Evolutionary conservation across 345 rosid genomes (phyloP), one percentile per base, ranked within the genome.

Genomic region (Trapa bicornis): DNA sequence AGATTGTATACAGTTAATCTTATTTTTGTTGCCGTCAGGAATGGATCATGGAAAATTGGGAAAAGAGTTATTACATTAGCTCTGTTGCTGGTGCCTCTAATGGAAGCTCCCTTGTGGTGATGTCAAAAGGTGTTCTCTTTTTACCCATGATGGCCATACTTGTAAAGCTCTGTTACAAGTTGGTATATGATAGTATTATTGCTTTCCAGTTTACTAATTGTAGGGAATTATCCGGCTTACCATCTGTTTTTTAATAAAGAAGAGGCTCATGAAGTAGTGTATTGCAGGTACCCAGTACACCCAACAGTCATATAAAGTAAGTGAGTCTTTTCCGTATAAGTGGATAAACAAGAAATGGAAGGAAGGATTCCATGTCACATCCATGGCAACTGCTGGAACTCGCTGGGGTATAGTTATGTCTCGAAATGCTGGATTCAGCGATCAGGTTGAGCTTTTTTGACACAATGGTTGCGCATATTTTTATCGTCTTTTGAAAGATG

Each of bases 31-130:
- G 11, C 37, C 11, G 14, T 32, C 5, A 84, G 88, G 85, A 84
- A 29, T 84, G 88, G 88, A 81, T 84, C 71, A 78, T 81, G 88
- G 88, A 76, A 37, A 75, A 81, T 35, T 84, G 85, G 88, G 88
- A 81, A 48, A 81, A 77, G 75, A 79, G 76, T 75, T 84, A 79
- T 41, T 84, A 80, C 65, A 81, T 84, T 69, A 84, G 76, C 47
- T 71, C 85, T 37, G 57, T 84, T 48, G 85, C 84, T 58, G 88
- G 88, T 63, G 80, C 85, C n/a, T 61, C 66, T 69, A 81, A 80
- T 64, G 88, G 88, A 32, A 78, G 82, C 73, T 77, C 88, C 3
- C 56, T 84, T 52, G 84, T 84, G 4, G 83, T 84, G 15, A 84
- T 84, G 88, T 84, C 88, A 0, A 84, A 81, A 72, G 88, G 88